Evolutionary conservation across 225 moss, liverwort and hornwort species (phyloP), one percentile per base, ranked within the genome.

Genomic region (Rhytidiadelphus loreus): DNA sequence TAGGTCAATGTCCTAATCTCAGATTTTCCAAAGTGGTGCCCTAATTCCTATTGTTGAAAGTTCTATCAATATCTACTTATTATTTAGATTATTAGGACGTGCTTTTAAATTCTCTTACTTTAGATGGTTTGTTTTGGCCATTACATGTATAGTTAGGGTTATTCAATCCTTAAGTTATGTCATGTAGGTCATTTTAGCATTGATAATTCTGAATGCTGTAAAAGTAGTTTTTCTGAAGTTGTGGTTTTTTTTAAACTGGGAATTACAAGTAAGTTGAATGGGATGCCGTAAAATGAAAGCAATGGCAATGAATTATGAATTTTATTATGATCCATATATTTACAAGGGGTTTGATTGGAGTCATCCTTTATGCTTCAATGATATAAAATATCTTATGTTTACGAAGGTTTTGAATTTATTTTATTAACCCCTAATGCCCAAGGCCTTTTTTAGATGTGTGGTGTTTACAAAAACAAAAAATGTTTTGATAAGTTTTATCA

Each of bases 181-280:
- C 16, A 15, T 55, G 21, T 24, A 23, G 25, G 25, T 55, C 16
- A 14, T n/a, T n/a, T 56, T 25, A 55, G 35, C 24, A 0, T 4
- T 37, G 24, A 24, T 77, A 5, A 9, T 50, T 30, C 3, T 9
- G 0, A 17, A 30, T 46, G 11, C 18, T 0, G 0, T 18, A 17
- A 73, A 41, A 3, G 4, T 26, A 71, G 15, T 30, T 73, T 72
- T 16, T 44, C 5, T 3, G 0, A 18, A 17, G 8, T 46, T 46
- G 18, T 73, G 19, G 12, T 29, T 73, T 44, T 30, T 4, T 16
- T 8, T 7, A 24, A 26, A 16, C 8, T 28, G 29, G 44, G 28
- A 72, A 72, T 28, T 10, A 46, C 10, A 17, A 46, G 46, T 6
- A 23, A n/a, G 3, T 35, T 76, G 8, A 35, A 76, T 52, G 52